phyloP scores from a whole-genome alignment of 2,329 filamentous ascomycete species.

The Xylariaceae sp. region DNA sequence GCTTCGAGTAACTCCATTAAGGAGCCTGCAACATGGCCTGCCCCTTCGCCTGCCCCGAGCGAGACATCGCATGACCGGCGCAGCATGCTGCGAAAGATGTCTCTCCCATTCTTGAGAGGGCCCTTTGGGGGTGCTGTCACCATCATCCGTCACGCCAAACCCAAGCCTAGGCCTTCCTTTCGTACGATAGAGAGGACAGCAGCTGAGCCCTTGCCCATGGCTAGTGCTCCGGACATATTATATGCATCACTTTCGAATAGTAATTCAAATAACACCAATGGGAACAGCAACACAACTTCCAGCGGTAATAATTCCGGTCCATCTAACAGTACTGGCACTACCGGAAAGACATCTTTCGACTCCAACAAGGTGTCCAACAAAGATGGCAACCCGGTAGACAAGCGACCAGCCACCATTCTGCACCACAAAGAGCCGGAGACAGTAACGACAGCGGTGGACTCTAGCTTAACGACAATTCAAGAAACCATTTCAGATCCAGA shows the following conservation, averaged over 20 bases:
- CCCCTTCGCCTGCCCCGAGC: conserved; percentile 20
- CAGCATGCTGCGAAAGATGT: conserved; percentile 34
- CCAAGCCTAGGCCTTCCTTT: conserved; percentile 35
- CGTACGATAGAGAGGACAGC: conserved; percentile 32
- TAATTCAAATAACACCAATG: conserved; percentile 19
- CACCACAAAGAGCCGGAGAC: conserved; percentile 24
- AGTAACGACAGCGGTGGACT: conserved; percentile 22
- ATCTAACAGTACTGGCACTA: conserved; percentile 28
- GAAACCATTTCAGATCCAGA: conserved; percentile 32
- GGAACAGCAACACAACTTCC: conserved; percentile 28
- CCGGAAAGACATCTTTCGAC: conserved; percentile 38
- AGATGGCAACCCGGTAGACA: conserved; percentile 28
- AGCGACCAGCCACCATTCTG: conserved; percentile 26
- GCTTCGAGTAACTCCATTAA: conserved; percentile 23
- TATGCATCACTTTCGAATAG: conserved; percentile 20
- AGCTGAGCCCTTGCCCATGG: conserved; percentile 20
- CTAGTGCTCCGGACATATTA: conserved; percentile 19
- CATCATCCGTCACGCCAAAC: conserved; percentile 38
- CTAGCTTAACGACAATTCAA: conserved; percentile 29
- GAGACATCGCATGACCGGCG: conserved; percentile 19
- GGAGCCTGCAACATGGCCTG: conserved; percentile 22
- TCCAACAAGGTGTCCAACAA: conserved; percentile 38
- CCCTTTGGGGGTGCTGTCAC: conserved; percentile 38
- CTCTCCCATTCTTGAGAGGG: conserved; percentile 36
- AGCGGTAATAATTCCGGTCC: conserved; percentile 27